A percentile compares a stretch with the other conserved stretches of the same genome.
phyloP scores from a whole-genome alignment of 768 basidiomycete genomes.

The Leucogyrophana mollusca region DNA sequence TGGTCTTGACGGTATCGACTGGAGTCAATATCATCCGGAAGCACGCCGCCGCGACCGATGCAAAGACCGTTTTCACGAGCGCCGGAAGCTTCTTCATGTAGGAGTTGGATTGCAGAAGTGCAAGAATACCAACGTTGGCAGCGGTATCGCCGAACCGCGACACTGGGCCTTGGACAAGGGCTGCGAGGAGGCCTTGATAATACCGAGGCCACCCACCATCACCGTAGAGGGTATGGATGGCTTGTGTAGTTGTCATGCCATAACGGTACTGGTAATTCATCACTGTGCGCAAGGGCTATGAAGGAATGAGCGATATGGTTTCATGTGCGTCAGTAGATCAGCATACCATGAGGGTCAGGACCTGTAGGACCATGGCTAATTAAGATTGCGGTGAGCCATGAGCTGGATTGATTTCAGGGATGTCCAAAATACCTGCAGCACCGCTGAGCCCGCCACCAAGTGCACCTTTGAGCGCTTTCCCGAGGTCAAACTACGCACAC shows the following conservation, averaged over 20 bases:
- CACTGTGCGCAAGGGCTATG: slow-evolving; percentile 84
- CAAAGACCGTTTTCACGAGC: slow-evolving; percentile 75
- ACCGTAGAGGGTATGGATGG: slow-evolving; percentile 63
- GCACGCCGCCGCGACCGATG: slow-evolving; percentile 71
- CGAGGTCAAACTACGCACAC: slow-evolving; percentile 68
- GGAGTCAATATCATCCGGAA: slow-evolving; percentile 94
- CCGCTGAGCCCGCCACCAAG: slow-evolving; percentile 90
- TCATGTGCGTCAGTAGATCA: background rate
- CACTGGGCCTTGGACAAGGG: slow-evolving; percentile 82
- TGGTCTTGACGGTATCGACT: slow-evolving; percentile 93
- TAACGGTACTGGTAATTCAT: slow-evolving; percentile 98
- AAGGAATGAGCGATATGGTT: slow-evolving; percentile 1
- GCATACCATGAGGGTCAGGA: slow-evolving; percentile 75
- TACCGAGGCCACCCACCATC: slow-evolving; percentile 84
- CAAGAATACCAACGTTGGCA: slow-evolving; percentile 89
- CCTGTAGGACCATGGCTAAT: slow-evolving; percentile 91
- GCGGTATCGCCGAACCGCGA: slow-evolving; percentile 94
- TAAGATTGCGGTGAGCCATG: background rate
- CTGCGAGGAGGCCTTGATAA: slow-evolving; percentile 85
- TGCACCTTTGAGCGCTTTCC: slow-evolving; percentile 74
- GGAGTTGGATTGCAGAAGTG: slow-evolving; percentile 74
- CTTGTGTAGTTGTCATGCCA: slow-evolving; percentile 71
- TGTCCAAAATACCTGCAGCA: slow-evolving; percentile 58
- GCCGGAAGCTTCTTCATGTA: slow-evolving; percentile 64
- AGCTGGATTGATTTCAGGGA: background rate